These are phyloP conservation scores for Byssochlamys sp. DNA, from an alignment of 2,329 filamentous ascomycete species.

Conservation along the genomic window DNA sequence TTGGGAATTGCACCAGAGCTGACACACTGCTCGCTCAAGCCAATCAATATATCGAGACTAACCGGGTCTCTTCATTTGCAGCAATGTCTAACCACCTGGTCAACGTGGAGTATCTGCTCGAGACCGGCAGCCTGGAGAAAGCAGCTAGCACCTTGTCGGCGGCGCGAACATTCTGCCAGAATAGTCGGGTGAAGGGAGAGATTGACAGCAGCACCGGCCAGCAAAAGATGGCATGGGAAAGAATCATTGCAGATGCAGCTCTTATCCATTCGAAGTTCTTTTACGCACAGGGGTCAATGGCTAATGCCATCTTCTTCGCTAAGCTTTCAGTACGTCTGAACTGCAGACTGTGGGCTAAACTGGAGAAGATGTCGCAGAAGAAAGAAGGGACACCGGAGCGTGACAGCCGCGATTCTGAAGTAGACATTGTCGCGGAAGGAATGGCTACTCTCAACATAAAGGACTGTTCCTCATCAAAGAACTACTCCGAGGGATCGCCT, in stretches of 20 bases:
- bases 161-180: conserved; percentile 24
- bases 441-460: conserved; percentile 32
- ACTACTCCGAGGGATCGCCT: conserved; percentile 49
- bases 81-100: conserved; percentile 56
- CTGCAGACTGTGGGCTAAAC: conserved; percentile 42
- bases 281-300: conserved; percentile 44
- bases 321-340: conserved; percentile 42
- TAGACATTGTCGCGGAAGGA: conserved; percentile 29
- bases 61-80: conserved; percentile 35
- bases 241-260: conserved; percentile 49
- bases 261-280: conserved; percentile 58
- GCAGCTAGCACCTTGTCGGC: conserved; percentile 33
- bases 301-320: conserved; percentile 39
- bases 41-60: conserved; percentile 38
- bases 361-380: conserved; percentile 36
- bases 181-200: conserved; percentile 19
- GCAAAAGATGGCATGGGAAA: conserved; percentile 39
- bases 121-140: conserved; percentile 56
- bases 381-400: conserved; percentile 22
- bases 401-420: conserved; percentile 16
- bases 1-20: conserved; percentile 54
- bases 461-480: conserved; percentile 29
- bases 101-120: conserved; percentile 64
- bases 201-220: conserved; percentile 26
- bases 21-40: conserved; percentile 50